Evolutionary conservation across 305 asterid genomes (phyloP).

Genomic region (Fraxinus dipetala): DNA sequence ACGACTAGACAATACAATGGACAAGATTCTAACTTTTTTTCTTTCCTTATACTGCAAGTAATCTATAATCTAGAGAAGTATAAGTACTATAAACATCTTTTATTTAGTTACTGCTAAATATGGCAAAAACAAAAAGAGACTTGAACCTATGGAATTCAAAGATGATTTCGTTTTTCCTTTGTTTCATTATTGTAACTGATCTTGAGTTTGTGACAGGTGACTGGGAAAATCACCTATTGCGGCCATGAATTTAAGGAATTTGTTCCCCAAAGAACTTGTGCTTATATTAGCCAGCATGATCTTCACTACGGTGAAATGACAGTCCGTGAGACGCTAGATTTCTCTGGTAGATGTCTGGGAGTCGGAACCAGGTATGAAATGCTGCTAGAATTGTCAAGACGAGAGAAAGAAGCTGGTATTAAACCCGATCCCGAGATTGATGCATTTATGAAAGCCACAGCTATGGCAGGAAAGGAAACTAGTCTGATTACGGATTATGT

Average conservation of each 20-base stretch:
- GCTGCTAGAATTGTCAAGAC: conserved; percentile 49
- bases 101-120: neutral
- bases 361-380: conserved; percentile 53
- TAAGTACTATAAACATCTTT: neutral
- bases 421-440: conserved; percentile 59
- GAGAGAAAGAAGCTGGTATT: conserved; percentile 52
- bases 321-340: conserved; percentile 51
- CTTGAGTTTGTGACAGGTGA: conserved; percentile 34
- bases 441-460: conserved; percentile 58
- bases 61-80: neutral
- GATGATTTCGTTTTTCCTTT: neutral
- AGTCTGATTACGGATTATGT: conserved; percentile 58
- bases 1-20: neutral
- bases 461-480: conserved; percentile 46
- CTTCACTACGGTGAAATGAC: conserved; percentile 61
- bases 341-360: conserved; percentile 55
- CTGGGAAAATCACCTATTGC: conserved; percentile 57
- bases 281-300: conserved; percentile 65
- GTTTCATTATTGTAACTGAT: neutral
- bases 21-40: neutral
- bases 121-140: neutral
- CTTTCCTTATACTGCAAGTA: neutral
- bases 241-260: conserved; percentile 51
- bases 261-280: conserved; percentile 69
- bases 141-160: neutral